Conservation (phyloP, 352 stramenopile species). For the Phytophthora pluvialis region DNA sequence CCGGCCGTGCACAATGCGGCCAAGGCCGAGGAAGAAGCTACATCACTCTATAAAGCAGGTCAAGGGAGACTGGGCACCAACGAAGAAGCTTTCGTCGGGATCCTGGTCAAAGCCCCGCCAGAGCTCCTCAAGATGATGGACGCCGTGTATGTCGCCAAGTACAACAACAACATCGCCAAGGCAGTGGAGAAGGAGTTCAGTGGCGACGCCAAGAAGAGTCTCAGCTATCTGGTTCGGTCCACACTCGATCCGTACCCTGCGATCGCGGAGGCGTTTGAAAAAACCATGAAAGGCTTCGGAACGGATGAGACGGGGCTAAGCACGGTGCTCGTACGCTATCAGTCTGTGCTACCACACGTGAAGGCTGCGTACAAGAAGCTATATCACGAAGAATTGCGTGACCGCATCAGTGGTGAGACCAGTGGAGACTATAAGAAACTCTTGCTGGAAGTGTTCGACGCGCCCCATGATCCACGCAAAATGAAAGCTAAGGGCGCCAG, state of each 20-base stretch:
- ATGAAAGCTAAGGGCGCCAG: constrained; percentile 21
- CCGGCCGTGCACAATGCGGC: constrained; percentile 64
- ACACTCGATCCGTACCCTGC: constrained; percentile 68
- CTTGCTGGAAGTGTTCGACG: constrained; percentile 70
- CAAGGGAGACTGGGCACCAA: constrained; percentile 78
- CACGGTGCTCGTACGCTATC: constrained; percentile 66
- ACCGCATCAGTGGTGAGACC: constrained; percentile 64
- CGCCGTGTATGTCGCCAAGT: constrained; percentile 75
- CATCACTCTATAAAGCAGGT: constrained; percentile 77
- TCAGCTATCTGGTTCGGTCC: constrained; percentile 63
- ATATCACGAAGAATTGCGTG: constrained; percentile 65
- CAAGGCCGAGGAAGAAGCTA: constrained; percentile 70
- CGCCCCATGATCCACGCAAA: constrained; percentile 52
- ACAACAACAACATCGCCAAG: constrained; percentile 82
- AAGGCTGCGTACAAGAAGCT: constrained; percentile 62
- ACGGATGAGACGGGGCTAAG: constrained; percentile 68
- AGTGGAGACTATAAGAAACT: constrained; percentile 72
- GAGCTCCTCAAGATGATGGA: constrained; percentile 76
- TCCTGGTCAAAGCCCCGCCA: constrained; percentile 58
- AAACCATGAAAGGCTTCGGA: constrained; percentile 76
- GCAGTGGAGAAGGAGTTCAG: constrained; percentile 86
- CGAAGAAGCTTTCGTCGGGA: constrained; percentile 74
- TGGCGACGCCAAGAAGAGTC: constrained; percentile 73
- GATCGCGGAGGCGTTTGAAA: constrained; percentile 76
- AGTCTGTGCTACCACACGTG: constrained; percentile 57